Conservation (phyloP, 139 green algal genomes). For the Picochlorum costavermella region DNA sequence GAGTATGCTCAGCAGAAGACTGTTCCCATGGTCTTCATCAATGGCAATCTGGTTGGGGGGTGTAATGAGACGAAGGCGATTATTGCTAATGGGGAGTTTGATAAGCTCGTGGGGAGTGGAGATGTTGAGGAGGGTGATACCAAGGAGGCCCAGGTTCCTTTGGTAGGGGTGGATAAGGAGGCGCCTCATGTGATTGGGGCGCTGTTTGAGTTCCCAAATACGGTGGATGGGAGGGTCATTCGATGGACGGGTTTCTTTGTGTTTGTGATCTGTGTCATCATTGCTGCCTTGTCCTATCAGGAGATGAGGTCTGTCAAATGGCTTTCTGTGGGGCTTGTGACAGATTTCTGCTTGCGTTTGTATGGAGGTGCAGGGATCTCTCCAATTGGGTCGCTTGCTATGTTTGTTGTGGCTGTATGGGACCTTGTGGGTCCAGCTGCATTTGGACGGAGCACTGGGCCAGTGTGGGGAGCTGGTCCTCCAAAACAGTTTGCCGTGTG, state of each 20-base stretch:
- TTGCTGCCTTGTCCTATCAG: constrained; percentile 23
- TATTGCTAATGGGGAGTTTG: constrained; percentile 22
- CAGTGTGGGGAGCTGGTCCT: constrained; percentile 26
- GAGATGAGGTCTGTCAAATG: constrained; percentile 13
- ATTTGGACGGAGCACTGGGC: constrained; percentile 7
- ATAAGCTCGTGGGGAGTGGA: constrained; percentile 12
- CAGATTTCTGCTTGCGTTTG: constrained; percentile 29
- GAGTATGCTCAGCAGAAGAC: constrained; percentile 28
- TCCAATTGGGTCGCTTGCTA: constrained; percentile 27
- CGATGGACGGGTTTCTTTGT: constrained; percentile 26
- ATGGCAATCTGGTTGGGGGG: constrained; percentile 27
- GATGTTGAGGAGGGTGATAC: not conserved
- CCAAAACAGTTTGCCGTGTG: constrained; percentile 46
- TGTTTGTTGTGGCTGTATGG: constrained; percentile 4
- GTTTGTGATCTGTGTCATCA: constrained; percentile 25
- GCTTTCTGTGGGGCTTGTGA: constrained; percentile 22
- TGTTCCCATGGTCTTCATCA: constrained; percentile 36
- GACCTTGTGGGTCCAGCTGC: constrained; percentile 21
- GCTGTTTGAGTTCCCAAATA: constrained; percentile 39
- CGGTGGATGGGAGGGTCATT: constrained; percentile 25
- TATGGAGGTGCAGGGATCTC: constrained; percentile 23
- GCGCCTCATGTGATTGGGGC: constrained; percentile 14
- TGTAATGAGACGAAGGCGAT: constrained; percentile 38
- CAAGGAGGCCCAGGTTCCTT: not conserved
- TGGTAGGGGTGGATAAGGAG: constrained; percentile 16